Base-by-base conservation (phyloP, 148 eudicot species). In the Arctostaphylos glauca region DNA sequence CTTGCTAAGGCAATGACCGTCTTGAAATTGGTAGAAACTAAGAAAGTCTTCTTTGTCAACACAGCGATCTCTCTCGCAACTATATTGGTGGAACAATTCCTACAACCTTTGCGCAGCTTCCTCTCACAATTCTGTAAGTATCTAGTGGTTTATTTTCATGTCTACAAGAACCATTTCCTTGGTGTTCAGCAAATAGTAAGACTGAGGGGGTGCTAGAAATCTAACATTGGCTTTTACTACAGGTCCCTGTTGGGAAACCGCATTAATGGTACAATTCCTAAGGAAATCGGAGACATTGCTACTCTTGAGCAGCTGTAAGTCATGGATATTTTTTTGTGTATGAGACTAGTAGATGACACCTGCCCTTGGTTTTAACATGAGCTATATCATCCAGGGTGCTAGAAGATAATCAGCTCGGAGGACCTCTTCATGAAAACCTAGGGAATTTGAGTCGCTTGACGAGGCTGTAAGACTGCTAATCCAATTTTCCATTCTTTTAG, bases 231-330 rank as follows among this genome's bases (percentile, higher is more conserved):
- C 52, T 18, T 18, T 9, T 7, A 72, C 76, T 72, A 8, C 19
- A 72, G 76, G 52, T 73, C 53, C 15, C 53, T 73, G 5, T 73
- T 47, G 71, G 98, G 84, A 75, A 94, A 94, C 72, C 89, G 87
- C 55, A 55, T 87, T 46, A 89, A 87, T 74, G 99, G 98, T 78
- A 49, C 83, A 31, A 91, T 96, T 68, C 97, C 99, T 0, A 68
- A 81, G 41, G 92, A 94, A 88, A 84, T 96, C 21, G 98, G 94
- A 49, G 84, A 93, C 79, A 93, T 96, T 55, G 23, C 89, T 46
- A 93, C 98, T 48, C 90, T 96, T 59, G 76, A 86, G 73, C 77
- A 86, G 19, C 80, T 94, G 98, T 96, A 85, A 92, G 85, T 82
- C 75, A 25, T 48, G 0, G 1, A 18, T 31, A 74, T 0, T 5